phyloP scores from a whole-genome alignment of 2,329 filamentous ascomycete species.

The Trichophyton simii region DNA sequence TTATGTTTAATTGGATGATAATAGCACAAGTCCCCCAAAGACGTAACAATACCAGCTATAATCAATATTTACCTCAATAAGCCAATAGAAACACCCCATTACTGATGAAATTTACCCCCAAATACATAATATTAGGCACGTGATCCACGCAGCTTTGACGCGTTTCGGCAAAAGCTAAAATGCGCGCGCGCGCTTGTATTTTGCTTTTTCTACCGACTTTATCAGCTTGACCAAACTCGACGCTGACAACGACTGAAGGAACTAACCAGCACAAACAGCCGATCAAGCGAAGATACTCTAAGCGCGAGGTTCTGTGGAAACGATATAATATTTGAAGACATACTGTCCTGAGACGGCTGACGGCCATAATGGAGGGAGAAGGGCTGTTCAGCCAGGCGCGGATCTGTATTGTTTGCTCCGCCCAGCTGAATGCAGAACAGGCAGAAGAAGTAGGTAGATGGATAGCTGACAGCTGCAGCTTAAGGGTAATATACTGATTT shows the following conservation, averaged over 20 bases:
- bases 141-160: background rate
- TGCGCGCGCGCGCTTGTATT: background rate
- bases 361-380: slow-evolving; percentile 11
- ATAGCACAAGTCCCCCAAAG: no score
- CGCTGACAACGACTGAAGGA: no score
- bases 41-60: no score
- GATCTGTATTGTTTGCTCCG: slow-evolving; percentile 35
- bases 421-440: slow-evolving; percentile 26
- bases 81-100: background rate
- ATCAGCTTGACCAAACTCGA: no score
- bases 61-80: no score
- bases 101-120: no score
- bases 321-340: no score
- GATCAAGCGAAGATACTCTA: background rate
- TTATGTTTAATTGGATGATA: no score
- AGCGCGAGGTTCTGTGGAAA: no score
- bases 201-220: no score
- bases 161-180: background rate
- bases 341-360: background rate
- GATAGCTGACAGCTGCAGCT: background rate
- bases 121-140: background rate
- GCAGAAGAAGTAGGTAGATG: slow-evolving; percentile 32
- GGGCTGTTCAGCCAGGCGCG: slow-evolving; percentile 35
- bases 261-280: no score
- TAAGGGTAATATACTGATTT: background rate